Base-by-base conservation (phyloP, 371 early-diverging fungal species). In the Mortierella sp. region DNA sequence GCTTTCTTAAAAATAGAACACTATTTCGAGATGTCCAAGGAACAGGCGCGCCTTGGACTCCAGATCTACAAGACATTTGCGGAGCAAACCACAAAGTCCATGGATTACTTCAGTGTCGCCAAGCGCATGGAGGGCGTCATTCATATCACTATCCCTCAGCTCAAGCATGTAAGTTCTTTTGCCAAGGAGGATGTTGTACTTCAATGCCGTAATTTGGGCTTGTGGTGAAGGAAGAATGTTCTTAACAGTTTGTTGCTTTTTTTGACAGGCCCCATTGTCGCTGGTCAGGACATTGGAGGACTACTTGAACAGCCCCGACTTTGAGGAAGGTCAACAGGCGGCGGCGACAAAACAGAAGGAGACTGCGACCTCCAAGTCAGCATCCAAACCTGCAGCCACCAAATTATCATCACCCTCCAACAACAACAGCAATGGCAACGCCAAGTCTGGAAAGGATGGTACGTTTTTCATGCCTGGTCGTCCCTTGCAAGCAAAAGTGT, bases 51-150 rank as follows among this genome's bases (percentile, higher is more conserved):
- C 74, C 90, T 92, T n/a, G 93, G 96, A 2, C 88, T 98, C 44
- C 92, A 94, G 64, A 93, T 98, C 61, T 98, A 98, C 90, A 98
- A 97, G 85, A 88, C 89, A 21, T 98, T 97, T 89, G 96, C 96
- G 13, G 91, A 91, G 78, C 96, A 97, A 75, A 96, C 97, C 0
- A 93, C 95, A 75, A 93, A 93, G 43, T 92, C 93, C 0, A 92
- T 94, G 43, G 93, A 94, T 21, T 97, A 96, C 79, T 92, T 98
- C 53, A 92, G 96, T 44, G 92, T 93, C 50, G 97, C 96, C 14
- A 91, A 94, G 71, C 92, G 91, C 53, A 83, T 96, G 67, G 93
- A 95, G 80, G 61, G 83, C 53, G 93, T 93, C 16, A 90, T 97
- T 69, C 91, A 94, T 5, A 93, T 97, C 51, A 90, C 92, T 24